Base-by-base conservation (phyloP, 1,284 basidiomycete genomes). In the Ustanciosporium gigantosporum region DNA sequence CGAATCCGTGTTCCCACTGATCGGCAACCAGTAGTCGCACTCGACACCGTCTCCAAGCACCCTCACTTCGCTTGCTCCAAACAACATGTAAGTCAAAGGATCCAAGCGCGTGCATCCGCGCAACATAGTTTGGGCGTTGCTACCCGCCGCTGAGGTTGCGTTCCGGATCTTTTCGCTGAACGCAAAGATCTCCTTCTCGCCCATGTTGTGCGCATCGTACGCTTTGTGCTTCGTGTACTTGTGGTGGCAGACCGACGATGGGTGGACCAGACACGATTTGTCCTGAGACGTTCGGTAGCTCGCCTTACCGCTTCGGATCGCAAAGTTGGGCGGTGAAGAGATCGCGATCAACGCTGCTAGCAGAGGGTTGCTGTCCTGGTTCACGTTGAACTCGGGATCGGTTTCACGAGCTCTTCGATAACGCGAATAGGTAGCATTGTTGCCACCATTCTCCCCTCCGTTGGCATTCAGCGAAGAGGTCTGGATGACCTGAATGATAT, bases 301-400 rank as follows among this genome's bases (percentile, higher is more conserved):
- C 75, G 83, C 87, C 40, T 88, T 87, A 5, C 85, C 84, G n/a
- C 84, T 85, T 27, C 88, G 82, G 44, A 96, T 85, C 2, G 90
- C 92, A 80, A 92, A 95, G 78, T 95, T 94, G n/a, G 93, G 93
- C 65, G 92, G 90, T 0, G 85, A 85, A 0, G 90, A 90, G 43
- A 91, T 85, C 3, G 91, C 86, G 66, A 96, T 88, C 43, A 97
- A 81, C 2, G 88, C 90, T 11, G 89, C 86, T 16, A 95, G 81
- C n/a, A 96, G 79, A 14, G 93, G 88, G 5, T 87, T 78, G 31
- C 86, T 89, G 43, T 88, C 82, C 25, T 84, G 84, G 73, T 96
- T 90, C 35, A 45, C 37, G 46, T 76, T 76, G 42, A 76, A 65
- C 37, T 74, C 59, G 80, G 81, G 73, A 89, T 90, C 36, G 43